A percentile compares a stretch with the other conserved stretches of the same genome.
Evolutionary conservation across 306 rosid species (phyloP).

Genomic region (Vachellia collinsii): DNA sequence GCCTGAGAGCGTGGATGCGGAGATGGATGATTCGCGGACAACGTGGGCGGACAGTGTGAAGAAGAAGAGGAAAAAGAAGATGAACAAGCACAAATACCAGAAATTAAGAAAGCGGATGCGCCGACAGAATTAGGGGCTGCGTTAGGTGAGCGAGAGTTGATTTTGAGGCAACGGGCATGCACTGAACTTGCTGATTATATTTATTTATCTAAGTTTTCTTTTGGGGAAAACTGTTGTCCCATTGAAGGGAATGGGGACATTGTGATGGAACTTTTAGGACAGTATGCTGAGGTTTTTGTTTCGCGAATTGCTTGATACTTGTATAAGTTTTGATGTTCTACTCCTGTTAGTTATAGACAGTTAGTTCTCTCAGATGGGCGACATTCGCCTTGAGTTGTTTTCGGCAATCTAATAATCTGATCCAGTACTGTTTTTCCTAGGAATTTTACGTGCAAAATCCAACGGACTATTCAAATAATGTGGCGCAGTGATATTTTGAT

Average conservation of each 20-base stretch:
- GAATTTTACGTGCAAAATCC: slow-evolving; percentile 10
- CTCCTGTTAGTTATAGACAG: background rate
- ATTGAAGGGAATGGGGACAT: slow-evolving; percentile 5
- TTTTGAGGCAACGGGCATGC: slow-evolving; percentile 11
- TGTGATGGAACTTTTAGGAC: slow-evolving; percentile 6
- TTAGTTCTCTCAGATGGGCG: slow-evolving; percentile 3
- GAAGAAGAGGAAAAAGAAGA: slow-evolving; percentile 86
- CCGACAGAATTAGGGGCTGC: slow-evolving; percentile 53
- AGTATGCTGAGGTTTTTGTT: background rate
- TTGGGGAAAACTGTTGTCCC: slow-evolving; percentile 14
- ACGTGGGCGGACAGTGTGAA: slow-evolving; percentile 86
- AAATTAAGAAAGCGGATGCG: slow-evolving; percentile 72
- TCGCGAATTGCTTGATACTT: slow-evolving; percentile 1
- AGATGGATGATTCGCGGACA: slow-evolving; percentile 47
- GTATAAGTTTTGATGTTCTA: background rate
- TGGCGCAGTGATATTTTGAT: background rate
- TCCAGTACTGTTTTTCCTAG: background rate
- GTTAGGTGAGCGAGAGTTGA: slow-evolving; percentile 46
- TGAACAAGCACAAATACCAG: slow-evolving; percentile 85
- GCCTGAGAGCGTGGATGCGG: slow-evolving; percentile 39
- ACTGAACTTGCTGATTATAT: slow-evolving; percentile 22
- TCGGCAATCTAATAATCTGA: background rate
- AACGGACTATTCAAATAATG: background rate
- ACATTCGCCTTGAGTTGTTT: slow-evolving; percentile 9
- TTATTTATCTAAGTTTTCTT: background rate